Evolutionary conservation across 2,329 filamentous ascomycete genomes (phyloP).

Genomic region (Thelonectria olida): DNA sequence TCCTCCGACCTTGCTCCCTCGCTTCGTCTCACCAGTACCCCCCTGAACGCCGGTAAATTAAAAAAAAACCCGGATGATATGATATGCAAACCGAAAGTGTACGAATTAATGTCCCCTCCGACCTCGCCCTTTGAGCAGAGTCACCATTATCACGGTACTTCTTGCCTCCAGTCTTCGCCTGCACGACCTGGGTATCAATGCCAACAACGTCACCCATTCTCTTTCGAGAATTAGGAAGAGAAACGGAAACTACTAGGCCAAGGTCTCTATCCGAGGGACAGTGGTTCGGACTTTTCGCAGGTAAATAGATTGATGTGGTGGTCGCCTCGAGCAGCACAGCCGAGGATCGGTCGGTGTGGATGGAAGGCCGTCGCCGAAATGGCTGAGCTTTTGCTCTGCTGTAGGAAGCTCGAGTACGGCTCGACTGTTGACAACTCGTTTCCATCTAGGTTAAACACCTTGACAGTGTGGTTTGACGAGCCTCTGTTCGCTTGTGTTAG

Average conservation of each 20-base stretch:
- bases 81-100: constrained; percentile 35
- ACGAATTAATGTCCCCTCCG: constrained; percentile 26
- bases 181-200: constrained; percentile 15
- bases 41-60: constrained; percentile 34
- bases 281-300: constrained; percentile 63
- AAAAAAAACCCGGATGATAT: constrained; percentile 35
- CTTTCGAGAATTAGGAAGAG: constrained; percentile 15
- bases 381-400: constrained; percentile 80
- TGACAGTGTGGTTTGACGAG: constrained; percentile 86
- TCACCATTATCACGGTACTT: constrained; percentile 14
- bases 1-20: constrained; percentile 17
- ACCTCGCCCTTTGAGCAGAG: constrained; percentile 17
- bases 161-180: not conserved
- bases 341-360: constrained; percentile 91
- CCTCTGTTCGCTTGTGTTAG: constrained; percentile 66
- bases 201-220: constrained; percentile 1
- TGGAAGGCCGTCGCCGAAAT: constrained; percentile 94
- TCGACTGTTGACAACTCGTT: constrained; percentile 83
- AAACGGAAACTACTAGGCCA: constrained; percentile 31
- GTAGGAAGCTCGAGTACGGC: constrained; percentile 88
- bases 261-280: constrained; percentile 41
- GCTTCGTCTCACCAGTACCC: constrained; percentile 27
- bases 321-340: constrained; percentile 86
- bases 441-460: constrained; percentile 90
- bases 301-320: constrained; percentile 90